A percentile compares a stretch with the other conserved stretches of the same genome.
Evolutionary conservation across 768 basidiomycete species (phyloP).

Genomic region (Hericium rajendrae): DNA sequence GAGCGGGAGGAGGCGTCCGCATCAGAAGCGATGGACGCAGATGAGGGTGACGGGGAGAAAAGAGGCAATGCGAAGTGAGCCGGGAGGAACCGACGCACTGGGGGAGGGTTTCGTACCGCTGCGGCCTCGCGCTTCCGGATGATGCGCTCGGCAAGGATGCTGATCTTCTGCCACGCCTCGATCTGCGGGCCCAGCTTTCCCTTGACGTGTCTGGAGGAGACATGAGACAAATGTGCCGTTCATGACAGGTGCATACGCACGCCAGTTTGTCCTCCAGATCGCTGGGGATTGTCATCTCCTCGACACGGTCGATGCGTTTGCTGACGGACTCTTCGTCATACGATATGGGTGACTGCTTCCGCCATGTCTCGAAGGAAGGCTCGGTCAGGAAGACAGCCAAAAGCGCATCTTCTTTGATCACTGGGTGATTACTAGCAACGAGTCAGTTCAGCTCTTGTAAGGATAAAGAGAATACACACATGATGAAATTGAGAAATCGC

Average conservation of each 20-base stretch:
- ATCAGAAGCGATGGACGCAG: slow-evolving; percentile 23
- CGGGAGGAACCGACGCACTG: slow-evolving; percentile 48
- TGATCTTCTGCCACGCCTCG: slow-evolving; percentile 89
- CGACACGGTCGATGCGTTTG: slow-evolving; percentile 68
- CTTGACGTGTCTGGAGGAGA: slow-evolving; percentile 50
- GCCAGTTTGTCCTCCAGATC: slow-evolving; percentile 86
- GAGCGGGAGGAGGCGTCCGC: slow-evolving; percentile 15
- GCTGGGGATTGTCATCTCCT: slow-evolving; percentile 89
- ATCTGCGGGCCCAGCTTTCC: slow-evolving; percentile 67
- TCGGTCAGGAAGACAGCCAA: slow-evolving; percentile 76
- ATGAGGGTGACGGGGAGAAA: background rate
- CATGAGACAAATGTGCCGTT: background rate
- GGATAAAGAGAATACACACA: slow-evolving; percentile 33
- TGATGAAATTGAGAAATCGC: slow-evolving; percentile 69
- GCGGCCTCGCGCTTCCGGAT: slow-evolving; percentile 87
- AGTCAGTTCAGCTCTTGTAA: slow-evolving; percentile 5
- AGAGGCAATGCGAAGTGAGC: slow-evolving; percentile 56
- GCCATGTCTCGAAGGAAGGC: slow-evolving; percentile 78
- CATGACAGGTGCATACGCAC: slow-evolving; percentile 27
- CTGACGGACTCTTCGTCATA: slow-evolving; percentile 83
- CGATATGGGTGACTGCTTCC: slow-evolving; percentile 65
- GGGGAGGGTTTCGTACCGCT: slow-evolving; percentile 67
- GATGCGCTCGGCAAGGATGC: slow-evolving; percentile 77
- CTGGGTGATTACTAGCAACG: slow-evolving; percentile 69
- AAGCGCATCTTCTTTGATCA: slow-evolving; percentile 81